Evolutionary conservation across 1,284 basidiomycete genomes (phyloP).

Genomic region (Ceratobasidium sp.): DNA sequence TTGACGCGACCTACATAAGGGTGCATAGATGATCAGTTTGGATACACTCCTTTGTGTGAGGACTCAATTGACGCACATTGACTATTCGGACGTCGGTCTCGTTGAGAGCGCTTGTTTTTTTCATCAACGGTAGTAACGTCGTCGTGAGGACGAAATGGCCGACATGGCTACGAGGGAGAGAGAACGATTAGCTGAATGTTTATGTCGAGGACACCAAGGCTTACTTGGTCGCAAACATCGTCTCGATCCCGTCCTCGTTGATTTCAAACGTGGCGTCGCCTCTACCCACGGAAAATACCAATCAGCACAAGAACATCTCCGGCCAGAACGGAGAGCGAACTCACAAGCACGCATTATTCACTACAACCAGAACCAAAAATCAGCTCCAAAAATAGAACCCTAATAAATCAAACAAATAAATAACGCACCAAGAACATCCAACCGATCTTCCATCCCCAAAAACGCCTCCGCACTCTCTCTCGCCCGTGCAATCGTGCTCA

Average conservation of each 20-base stretch:
- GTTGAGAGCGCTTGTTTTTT: constrained; percentile 61
- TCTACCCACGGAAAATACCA: constrained; percentile 44
- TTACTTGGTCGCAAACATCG: constrained; percentile 63
- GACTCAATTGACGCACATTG: constrained; percentile 57
- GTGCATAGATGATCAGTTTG: background rate
- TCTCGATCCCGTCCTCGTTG: constrained; percentile 57
- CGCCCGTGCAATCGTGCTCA: constrained; percentile 61
- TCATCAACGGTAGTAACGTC: constrained; percentile 65
- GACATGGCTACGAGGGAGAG: constrained; percentile 59
- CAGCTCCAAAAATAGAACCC: background rate
- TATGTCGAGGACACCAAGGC: constrained; percentile 46
- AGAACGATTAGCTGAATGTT: background rate
- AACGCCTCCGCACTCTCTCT: constrained; percentile 65
- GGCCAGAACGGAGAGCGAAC: constrained; percentile 46
- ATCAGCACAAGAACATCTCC: background rate
- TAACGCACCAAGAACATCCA: constrained; percentile 68
- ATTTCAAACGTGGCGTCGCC: constrained; percentile 51
- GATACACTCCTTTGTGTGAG: background rate
- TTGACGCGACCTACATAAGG: constrained; percentile 29
- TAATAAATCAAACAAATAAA: background rate
- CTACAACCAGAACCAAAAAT: constrained; percentile 53
- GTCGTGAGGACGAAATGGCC: constrained; percentile 64
- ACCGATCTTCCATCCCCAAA: constrained; percentile 62
- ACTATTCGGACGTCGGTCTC: constrained; percentile 67
- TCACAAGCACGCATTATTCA: constrained; percentile 68